phyloP scores from a whole-genome alignment of 306 rosid genomes.

The Vigna radiata region DNA sequence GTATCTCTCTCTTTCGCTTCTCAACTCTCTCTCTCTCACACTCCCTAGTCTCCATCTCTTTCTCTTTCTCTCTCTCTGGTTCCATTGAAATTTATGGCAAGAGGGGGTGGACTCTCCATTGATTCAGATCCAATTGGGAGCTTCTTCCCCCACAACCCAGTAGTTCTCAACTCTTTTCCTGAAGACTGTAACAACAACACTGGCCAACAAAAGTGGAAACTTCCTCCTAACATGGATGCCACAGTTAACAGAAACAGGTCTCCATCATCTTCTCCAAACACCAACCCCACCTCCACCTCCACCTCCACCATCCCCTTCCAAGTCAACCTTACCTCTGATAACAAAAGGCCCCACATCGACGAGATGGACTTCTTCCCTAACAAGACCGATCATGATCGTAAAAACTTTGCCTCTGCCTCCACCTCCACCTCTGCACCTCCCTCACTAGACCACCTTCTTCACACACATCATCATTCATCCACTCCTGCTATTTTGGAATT shows the following conservation, averaged over 20 bases:
- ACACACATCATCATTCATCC: constrained; percentile 31
- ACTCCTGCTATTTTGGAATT: constrained; percentile 43
- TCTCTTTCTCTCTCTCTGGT: constrained; percentile 43
- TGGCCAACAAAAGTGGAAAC: background rate
- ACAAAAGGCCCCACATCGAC: constrained; percentile 52
- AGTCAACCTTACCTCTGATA: constrained; percentile 62
- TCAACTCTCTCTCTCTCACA: constrained; percentile 25
- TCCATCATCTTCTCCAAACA: constrained; percentile 31
- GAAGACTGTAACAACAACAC: constrained; percentile 30
- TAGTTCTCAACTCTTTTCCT: constrained; percentile 71
- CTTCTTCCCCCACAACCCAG: constrained; percentile 55
- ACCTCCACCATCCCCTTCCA: constrained; percentile 55
- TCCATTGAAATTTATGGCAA: constrained; percentile 66
- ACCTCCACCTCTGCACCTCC: constrained; percentile 36
- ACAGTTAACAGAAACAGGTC: constrained; percentile 32
- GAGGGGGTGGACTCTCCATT: constrained; percentile 86
- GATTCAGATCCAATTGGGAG: constrained; percentile 78
- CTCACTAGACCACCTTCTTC: constrained; percentile 1
- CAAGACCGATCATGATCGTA: background rate
- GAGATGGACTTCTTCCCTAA: constrained; percentile 79
- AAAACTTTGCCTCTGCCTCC: constrained; percentile 27
- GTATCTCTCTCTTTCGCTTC: constrained; percentile 27
- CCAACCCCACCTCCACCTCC: background rate
- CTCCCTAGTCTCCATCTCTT: constrained; percentile 21
- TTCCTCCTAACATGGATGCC: constrained; percentile 49